phyloP scores from a whole-genome alignment of 2,329 filamentous ascomycete genomes.

The Fusarium zealandicum region DNA sequence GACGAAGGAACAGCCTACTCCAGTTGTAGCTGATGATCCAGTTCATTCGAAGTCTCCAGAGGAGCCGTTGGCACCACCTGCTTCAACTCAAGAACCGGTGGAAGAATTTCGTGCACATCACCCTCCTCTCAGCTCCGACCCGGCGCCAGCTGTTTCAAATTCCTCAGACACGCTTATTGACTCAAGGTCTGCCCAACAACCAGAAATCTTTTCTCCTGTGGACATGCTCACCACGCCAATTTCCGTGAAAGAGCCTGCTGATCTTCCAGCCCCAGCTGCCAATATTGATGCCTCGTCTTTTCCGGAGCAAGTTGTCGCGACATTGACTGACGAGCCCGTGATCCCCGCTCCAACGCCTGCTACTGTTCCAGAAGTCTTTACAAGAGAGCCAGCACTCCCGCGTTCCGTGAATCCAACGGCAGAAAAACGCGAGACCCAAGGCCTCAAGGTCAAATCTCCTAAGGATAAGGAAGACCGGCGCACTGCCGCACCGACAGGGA shows the following conservation, averaged over 20 bases:
- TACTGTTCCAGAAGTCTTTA: background rate
- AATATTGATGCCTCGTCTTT: background rate
- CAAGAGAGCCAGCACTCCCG: background rate
- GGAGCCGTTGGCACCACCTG: too few species aligned
- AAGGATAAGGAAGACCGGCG: background rate
- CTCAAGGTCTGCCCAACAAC: too few species aligned
- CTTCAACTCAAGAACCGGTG: background rate
- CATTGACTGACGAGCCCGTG: background rate
- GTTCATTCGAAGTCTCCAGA: too few species aligned
- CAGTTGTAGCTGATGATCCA: too few species aligned
- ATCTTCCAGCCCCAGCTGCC: background rate
- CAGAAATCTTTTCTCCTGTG: too few species aligned
- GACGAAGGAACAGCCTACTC: too few species aligned
- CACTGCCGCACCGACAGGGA: background rate
- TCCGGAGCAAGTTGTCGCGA: background rate
- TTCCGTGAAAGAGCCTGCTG: background rate
- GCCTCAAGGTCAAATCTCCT: background rate
- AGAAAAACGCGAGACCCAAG: background rate
- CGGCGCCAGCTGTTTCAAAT: too few species aligned
- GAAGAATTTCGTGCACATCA: too few species aligned
- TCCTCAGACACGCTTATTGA: too few species aligned
- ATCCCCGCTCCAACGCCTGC: background rate
- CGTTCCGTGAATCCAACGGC: background rate
- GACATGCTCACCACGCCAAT: background rate
- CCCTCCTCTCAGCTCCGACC: too few species aligned